These are phyloP conservation scores for Trametes cubensis DNA, from an alignment of 768 basidiomycete species.

Conservation along the genomic window DNA sequence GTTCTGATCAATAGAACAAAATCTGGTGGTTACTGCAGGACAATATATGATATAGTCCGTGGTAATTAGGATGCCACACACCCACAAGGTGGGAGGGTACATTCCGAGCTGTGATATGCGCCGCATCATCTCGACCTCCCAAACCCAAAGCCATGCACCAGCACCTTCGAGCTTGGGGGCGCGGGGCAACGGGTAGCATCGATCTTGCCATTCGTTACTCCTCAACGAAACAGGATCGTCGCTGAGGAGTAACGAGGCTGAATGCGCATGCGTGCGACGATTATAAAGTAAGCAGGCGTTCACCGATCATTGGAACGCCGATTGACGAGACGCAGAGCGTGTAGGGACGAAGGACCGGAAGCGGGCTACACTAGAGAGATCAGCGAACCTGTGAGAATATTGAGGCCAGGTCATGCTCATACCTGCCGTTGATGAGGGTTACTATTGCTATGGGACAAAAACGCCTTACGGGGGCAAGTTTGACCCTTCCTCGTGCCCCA, in stretches of 20 bases:
- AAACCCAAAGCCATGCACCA: too few relatives aligned
- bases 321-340: not conserved
- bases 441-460: not conserved
- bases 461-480: not conserved
- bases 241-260: conserved; percentile 1
- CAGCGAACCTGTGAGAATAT: not conserved
- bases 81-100: too few relatives aligned
- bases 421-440: not conserved
- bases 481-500: not conserved
- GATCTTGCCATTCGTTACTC: not conserved
- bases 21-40: too few relatives aligned
- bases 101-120: too few relatives aligned
- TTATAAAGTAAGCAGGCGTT: too few relatives aligned
- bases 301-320: not conserved
- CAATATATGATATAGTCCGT: too few relatives aligned
- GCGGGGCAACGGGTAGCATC: not conserved
- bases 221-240: conserved; percentile 1
- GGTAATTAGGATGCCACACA: too few relatives aligned
- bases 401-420: not conserved
- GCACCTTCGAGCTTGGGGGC: not conserved
- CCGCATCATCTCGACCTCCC: too few relatives aligned
- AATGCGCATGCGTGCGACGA: too few relatives aligned
- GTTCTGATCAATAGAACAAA: too few relatives aligned
- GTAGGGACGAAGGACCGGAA: not conserved
- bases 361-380: not conserved